phyloP scores from a whole-genome alignment of 352 stramenopile species.

The Phytopythium delawarense region DNA sequence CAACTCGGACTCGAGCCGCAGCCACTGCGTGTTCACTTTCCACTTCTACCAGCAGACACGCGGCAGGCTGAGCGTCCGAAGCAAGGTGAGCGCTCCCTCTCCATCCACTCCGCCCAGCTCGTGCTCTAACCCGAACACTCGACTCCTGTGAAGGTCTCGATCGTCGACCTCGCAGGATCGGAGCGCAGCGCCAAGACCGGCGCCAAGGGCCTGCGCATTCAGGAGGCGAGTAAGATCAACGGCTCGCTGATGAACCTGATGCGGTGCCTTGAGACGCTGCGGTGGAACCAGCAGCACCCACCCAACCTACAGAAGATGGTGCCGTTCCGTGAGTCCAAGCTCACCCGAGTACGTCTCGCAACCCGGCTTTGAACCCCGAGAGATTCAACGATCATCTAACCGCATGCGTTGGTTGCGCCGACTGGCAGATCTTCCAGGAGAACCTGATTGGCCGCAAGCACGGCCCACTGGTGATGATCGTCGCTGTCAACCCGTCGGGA shows the following conservation, averaged over 20 bases:
- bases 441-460: constrained; percentile 84
- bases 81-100: constrained; percentile 13
- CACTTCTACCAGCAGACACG: constrained; percentile 51
- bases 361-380: background rate
- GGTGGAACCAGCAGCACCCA: constrained; percentile 87
- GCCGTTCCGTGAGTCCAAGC: constrained; percentile 97
- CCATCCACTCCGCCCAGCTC: background rate
- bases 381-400: background rate
- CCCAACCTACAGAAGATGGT: constrained; percentile 85
- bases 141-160: constrained; percentile 62
- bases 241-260: constrained; percentile 97
- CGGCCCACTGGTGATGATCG: constrained; percentile 94
- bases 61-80: constrained; percentile 19
- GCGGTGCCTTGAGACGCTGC: constrained; percentile 93
- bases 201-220: constrained; percentile 86
- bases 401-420: background rate
- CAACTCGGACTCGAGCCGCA: constrained; percentile 89
- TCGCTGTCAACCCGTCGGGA: constrained; percentile 92
- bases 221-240: constrained; percentile 99
- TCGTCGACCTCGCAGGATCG: constrained; percentile 94
- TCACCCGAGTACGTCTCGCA: constrained; percentile 68
- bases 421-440: constrained; percentile 91
- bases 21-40: constrained; percentile 90
- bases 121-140: background rate
- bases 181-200: constrained; percentile 74